These are phyloP conservation scores for Calvatia gigantea DNA, from an alignment of 768 basidiomycete genomes.

Conservation along the genomic window DNA sequence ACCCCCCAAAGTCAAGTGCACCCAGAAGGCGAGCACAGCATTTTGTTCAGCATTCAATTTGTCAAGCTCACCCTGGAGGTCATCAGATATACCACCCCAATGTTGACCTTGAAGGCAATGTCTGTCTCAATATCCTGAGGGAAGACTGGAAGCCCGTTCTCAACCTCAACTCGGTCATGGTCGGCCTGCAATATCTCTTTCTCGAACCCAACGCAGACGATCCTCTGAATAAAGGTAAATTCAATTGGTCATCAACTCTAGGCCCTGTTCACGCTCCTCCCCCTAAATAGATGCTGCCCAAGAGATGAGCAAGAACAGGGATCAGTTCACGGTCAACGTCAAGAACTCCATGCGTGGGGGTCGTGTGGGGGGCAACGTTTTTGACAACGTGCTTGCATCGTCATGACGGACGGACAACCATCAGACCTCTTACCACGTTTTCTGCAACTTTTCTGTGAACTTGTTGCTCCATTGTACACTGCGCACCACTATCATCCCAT, in stretches of 20 bases:
- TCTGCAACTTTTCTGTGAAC: constrained; percentile 17
- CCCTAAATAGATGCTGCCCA: constrained; percentile 82
- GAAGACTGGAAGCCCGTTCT: constrained; percentile 99
- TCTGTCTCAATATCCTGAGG: constrained; percentile 95
- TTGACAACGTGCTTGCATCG: constrained; percentile 68
- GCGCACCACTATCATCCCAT: constrained; percentile 24
- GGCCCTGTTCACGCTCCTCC: constrained; percentile 9
- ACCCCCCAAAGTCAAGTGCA: constrained; percentile 98
- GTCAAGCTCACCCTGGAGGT: constrained; percentile 9
- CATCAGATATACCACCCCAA: constrained; percentile 97
- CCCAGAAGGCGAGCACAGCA: constrained; percentile 66
- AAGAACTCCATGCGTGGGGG: constrained; percentile 84
- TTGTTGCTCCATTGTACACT: constrained; percentile 21
- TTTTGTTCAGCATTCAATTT: not conserved
- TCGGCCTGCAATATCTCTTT: constrained; percentile 97
- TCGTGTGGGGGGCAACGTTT: constrained; percentile 72
- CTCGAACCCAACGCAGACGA: constrained; percentile 98
- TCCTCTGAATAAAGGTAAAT: constrained; percentile 93
- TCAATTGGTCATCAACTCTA: not conserved
- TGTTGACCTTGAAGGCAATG: constrained; percentile 96
- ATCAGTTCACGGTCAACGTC: constrained; percentile 82
- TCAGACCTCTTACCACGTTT: constrained; percentile 13
- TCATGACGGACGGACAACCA: constrained; percentile 27
- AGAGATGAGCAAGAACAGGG: constrained; percentile 87
- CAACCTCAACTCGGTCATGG: constrained; percentile 97